These are phyloP conservation scores for Poa pratensis DNA, from an alignment of 176 grass and related monocot genomes.

Conservation along the genomic window DNA sequence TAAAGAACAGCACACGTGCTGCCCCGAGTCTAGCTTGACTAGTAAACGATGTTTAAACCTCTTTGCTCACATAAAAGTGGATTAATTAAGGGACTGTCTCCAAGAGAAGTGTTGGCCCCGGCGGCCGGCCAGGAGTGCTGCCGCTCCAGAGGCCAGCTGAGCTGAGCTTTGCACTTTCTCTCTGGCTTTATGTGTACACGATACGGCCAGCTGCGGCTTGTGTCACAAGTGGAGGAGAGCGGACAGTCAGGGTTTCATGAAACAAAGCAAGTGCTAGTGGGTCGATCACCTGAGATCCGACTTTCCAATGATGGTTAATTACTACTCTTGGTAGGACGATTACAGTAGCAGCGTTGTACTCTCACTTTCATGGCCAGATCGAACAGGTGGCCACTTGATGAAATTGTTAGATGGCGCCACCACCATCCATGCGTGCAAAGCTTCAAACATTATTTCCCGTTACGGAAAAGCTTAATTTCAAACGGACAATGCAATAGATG, in stretches of 20 bases:
- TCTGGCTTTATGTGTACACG: not conserved
- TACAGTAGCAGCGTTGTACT: not conserved
- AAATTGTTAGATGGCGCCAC: not conserved
- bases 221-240: not conserved
- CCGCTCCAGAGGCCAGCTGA: not conserved
- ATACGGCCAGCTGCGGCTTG: no score
- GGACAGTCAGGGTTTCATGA: constrained; percentile 1
- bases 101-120: not conserved
- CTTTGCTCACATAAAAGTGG: not conserved
- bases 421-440: no score
- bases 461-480: no score
- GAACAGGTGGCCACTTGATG: not conserved
- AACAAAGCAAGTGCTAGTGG: not conserved
- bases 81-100: not conserved
- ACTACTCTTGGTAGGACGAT: not conserved
- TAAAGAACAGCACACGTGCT: not conserved
- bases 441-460: no score
- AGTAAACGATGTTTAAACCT: not conserved
- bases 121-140: constrained; percentile 19
- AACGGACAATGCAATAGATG: no score
- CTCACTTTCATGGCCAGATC: not conserved
- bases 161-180: not conserved
- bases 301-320: not conserved
- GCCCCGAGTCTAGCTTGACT: not conserved
- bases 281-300: not conserved